phyloP scores from a whole-genome alignment of 768 basidiomycete species.

The Calocybe cyanea region DNA sequence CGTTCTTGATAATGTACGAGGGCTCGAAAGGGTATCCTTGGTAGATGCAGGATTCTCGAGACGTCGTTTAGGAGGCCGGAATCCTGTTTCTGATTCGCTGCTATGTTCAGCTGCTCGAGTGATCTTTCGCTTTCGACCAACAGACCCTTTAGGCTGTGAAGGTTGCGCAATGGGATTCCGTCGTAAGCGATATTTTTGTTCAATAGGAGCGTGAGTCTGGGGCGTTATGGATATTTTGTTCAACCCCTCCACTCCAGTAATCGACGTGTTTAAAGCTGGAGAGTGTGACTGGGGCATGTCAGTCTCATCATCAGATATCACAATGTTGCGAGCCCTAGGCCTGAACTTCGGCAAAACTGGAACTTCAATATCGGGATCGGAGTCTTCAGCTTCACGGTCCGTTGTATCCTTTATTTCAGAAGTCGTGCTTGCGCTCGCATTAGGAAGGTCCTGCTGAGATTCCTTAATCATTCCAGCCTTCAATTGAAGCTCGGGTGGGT shows the following conservation, averaged over 20 bases:
- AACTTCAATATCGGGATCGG: slow-evolving; percentile 13
- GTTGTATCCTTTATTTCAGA: neutral
- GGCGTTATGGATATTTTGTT: too few relatives aligned
- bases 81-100: neutral
- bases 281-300: neutral
- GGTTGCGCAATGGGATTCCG: neutral
- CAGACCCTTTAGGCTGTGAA: neutral
- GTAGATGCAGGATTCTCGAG: neutral
- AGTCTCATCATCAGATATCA: slow-evolving; percentile 14
- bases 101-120: neutral
- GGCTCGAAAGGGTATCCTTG: neutral
- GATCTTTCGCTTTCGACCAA: slow-evolving; percentile 11
- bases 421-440: slow-evolving; percentile 4
- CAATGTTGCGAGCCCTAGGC: slow-evolving; percentile 6
- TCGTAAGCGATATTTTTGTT: too few relatives aligned
- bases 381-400: neutral
- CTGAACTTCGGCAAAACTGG: slow-evolving; percentile 4
- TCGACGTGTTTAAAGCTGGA: neutral
- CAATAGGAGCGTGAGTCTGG: too few relatives aligned
- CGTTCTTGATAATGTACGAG: slow-evolving; percentile 4
- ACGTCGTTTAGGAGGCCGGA: slow-evolving; percentile 9
- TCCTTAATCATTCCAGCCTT: slow-evolving; percentile 21
- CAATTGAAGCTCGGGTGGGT: slow-evolving; percentile 13
- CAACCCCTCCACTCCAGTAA: too few relatives aligned
- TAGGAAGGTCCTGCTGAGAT: slow-evolving; percentile 24